Evolutionary conservation across 768 basidiomycete species (phyloP).

Genomic region (Lactarius vividus): DNA sequence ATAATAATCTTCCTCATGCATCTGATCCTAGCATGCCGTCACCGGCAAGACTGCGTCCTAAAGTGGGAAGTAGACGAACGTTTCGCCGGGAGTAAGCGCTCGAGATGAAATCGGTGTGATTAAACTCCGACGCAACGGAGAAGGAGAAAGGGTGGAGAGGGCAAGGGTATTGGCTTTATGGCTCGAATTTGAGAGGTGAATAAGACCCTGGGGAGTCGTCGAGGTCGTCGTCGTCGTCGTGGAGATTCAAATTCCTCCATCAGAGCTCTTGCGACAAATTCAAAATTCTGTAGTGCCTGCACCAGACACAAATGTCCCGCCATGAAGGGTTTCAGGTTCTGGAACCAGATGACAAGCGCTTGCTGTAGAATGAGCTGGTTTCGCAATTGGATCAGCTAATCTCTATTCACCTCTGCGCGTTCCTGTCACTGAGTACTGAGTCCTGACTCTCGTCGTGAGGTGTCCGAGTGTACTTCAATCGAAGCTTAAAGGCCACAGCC

Average conservation of each 20-base stretch:
- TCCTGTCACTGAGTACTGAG: neutral
- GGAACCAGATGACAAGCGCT: neutral
- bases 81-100: neutral
- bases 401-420: neutral
- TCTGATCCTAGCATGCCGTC: slow-evolving; percentile 11
- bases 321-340: neutral
- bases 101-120: neutral
- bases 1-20: slow-evolving; percentile 7
- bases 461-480: neutral
- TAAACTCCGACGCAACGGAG: neutral
- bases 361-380: neutral
- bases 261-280: neutral
- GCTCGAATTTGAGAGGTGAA: slow-evolving; percentile 11
- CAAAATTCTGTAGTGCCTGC: neutral
- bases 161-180: neutral
- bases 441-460: neutral
- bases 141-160: neutral
- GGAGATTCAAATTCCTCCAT: neutral
- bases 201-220: neutral
- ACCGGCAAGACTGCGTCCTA: neutral
- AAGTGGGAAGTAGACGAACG: slow-evolving; percentile 17
- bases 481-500: neutral
- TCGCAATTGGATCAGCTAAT: neutral
- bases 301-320: neutral
- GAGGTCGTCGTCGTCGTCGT: neutral